Evolutionary conservation across 1,284 basidiomycete genomes (phyloP), one percentile per base, ranked within the genome.

Genomic region (Austroboletus olivaceoglutinosus): DNA sequence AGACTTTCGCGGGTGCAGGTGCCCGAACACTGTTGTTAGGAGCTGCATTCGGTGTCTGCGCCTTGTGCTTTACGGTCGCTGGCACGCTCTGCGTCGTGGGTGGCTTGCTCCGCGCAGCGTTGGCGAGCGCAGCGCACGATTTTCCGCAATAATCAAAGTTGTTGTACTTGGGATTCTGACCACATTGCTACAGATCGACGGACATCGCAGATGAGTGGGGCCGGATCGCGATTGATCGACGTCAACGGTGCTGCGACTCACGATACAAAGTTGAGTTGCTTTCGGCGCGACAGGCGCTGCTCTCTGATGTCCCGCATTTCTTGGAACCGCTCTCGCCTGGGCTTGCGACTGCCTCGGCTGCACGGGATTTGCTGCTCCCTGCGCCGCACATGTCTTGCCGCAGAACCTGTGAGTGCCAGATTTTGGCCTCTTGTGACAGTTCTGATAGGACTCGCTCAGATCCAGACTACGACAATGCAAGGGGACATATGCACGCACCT

Each of bases 331-430:
- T 44, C 49, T 66, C 12, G 36, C 36, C 30, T 59, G 48, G 5
- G 48, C 19, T 13, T 59, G 60, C 22, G 53, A 25, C 22, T 48
- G 59, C 25, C 43, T 65, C 18, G 43, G 22, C n/a, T 29, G 41
- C 19, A 47, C 45, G 45, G 53, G 43, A 27, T 51, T 52, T 21
- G 54, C 42, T 6, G 54, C 54, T 30, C 75, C 80, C 60, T 79
- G 75, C 29, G 67, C 62, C 11, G 80, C 81, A 59, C 82, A 85
- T 21, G 77, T 81, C 69, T 80, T 82, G 31, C 81, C 77, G 57
- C 82, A 85, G 56, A 76, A 84, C 13, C 71, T 68, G 62, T 78
- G 75, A 52, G 72, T 73, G 3, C 70, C 70, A 53, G 73, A 81
- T 60, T 75, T 80, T 18, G 78, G 79, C 56, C 75, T 79, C 68